Percentiles rank a stretch among this genome's conserved stretches.
Evolutionary conservation across 1,284 basidiomycete species (phyloP).

Genomic region (Marasmius tenuissimus): DNA sequence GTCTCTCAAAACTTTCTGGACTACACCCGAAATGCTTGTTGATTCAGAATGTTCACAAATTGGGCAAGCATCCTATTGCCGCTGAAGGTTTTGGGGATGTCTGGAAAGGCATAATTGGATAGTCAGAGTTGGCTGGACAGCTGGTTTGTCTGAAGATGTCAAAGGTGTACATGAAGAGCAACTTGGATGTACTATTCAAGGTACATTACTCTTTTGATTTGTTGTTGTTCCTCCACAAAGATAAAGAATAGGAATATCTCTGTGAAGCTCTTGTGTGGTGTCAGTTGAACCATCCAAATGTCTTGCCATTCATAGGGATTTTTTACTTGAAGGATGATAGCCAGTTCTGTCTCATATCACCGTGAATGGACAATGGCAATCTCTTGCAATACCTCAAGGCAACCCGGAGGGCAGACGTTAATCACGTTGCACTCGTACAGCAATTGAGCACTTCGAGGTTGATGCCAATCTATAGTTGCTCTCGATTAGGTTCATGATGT

Average conservation of each 20-base stretch:
- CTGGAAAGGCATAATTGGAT: background rate
- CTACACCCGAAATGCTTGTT: background rate
- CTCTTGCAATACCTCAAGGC: slow-evolving; percentile 24
- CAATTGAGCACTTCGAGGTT: background rate
- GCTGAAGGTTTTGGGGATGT: background rate
- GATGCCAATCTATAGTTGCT: no score
- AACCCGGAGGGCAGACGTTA: slow-evolving; percentile 8
- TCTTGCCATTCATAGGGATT: background rate
- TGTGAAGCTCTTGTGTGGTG: background rate
- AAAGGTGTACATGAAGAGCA: background rate
- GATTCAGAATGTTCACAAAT: background rate
- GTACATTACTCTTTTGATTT: background rate
- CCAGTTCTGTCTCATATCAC: slow-evolving; percentile 13
- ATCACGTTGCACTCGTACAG: slow-evolving; percentile 23
- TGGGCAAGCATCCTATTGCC: background rate
- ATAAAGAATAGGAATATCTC: background rate
- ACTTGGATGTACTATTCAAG: background rate
- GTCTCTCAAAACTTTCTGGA: background rate
- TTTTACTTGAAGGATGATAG: background rate
- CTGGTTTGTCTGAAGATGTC: slow-evolving; percentile 2
- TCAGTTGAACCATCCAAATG: background rate
- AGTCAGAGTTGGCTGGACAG: background rate
- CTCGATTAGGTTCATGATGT: background rate
- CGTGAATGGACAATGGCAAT: slow-evolving; percentile 36
- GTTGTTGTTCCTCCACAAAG: background rate